Evolutionary conservation across 169 alveolate genomes (phyloP), one percentile per base, ranked within the genome.

Genomic region (Plasmodium knowlesi): DNA sequence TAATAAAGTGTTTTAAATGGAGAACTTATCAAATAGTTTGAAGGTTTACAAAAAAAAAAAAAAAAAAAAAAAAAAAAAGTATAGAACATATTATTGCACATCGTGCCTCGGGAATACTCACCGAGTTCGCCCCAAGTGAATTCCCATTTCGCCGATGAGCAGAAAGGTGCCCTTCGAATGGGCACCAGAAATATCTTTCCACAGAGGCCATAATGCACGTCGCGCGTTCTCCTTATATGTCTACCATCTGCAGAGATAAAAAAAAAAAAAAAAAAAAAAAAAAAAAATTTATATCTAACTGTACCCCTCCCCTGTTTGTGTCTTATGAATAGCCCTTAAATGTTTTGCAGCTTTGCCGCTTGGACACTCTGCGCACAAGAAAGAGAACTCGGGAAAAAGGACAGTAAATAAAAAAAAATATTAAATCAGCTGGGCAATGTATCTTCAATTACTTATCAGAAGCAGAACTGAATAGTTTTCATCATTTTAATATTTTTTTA

Each of bases 381-480:
- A 41, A 46, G 57, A 3, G 34, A 37, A 82, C 34, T 19, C 46
- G 39, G 37, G 30, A 9, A n/a, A 57, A 9, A 12, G n/a, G 67
- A 83, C 72, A 83, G 37, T 72, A 14, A 22, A 61, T 61, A 25
- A 0, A 85, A 0, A 85, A 85, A 73, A 32, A 32, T 85, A 85
- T 85, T 32, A 85, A 76, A 72, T 85, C 93, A 85, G 93, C 54
- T 85, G 46, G 28, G 39, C 84, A 85, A 85, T 19, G 74, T 73
- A 53, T 85, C 93, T 46, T 85, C 93, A 73, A 83, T 30, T 41
- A 41, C 25, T 32, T 5, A n/a, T 85, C 93, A 85, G 93, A 85
- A 85, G 93, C 93, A 85, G 93, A 85, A 85, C 93, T 85, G 93
- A 37, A 73, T 73, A 39, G 79, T 28, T 74, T 61, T 73, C 84